Base-by-base conservation (phyloP, 2,329 filamentous ascomycete genomes). In the Ilyonectria robusta region DNA sequence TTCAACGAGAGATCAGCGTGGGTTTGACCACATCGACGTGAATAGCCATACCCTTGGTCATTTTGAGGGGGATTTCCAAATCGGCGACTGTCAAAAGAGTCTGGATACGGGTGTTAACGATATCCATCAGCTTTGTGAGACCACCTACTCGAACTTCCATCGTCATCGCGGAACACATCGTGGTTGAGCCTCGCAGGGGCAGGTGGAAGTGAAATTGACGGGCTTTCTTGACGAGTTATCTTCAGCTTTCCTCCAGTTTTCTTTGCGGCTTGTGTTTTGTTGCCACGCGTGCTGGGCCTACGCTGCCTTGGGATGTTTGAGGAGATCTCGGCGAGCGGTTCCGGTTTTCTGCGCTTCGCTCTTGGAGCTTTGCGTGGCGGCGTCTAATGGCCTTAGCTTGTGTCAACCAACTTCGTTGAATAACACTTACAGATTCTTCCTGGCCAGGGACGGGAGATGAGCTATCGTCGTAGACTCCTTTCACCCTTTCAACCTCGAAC, bases 401-500 rank as follows among this genome's bases (percentile, higher is more conserved):
- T 72, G 6, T 9, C n/a, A 21, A 48, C 33, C 29, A n/a, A 2
- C n/a, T 35, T 31, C 19, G 4, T 3, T 29, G 6, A 46, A n/a
- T n/a, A 26, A 2, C 11, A 59, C 84, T 74, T 77, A 90, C 88
- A 44, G 84, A 75, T 60, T 80, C 79, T 57, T 80, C 79, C 62
- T 81, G 77, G 19, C 77, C 80, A 37, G 78, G 78, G 40, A 69
- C 82, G 73, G 81, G 80, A 0, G 89, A 91, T 17, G 88, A 87
- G 46, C 83, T 84, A 44, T 89, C 89, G 50, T 87, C 87, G 71
- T 91, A 92, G 40, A 92, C 88, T 67, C 89, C 85, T 62, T 89
- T 85, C 31, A 82, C 78, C 58, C 85, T 83, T 73, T 86, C 83
- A 11, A 88, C 78, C 50, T 85, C 80, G 19, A 88, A 82, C 40